These are phyloP conservation scores for Fusarium pininemorale DNA, from an alignment of 2,329 filamentous ascomycete species.

Conservation along the genomic window DNA sequence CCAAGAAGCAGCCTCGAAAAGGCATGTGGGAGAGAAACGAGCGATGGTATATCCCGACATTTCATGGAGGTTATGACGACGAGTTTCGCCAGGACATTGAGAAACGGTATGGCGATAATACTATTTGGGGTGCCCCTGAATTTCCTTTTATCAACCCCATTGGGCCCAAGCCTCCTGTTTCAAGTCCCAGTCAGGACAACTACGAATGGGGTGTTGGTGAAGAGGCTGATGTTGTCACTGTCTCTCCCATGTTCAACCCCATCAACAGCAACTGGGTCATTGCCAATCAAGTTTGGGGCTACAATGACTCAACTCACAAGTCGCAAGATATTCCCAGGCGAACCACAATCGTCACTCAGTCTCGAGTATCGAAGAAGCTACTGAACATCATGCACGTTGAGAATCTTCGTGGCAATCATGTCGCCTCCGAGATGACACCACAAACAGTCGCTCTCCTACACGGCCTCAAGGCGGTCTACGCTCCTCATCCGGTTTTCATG, in stretches of 20 bases:
- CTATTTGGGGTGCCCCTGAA: constrained; percentile 73
- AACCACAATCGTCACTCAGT: constrained; percentile 81
- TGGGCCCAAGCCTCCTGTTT: constrained; percentile 70
- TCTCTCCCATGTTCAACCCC: constrained; percentile 83
- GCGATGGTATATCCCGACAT: constrained; percentile 75
- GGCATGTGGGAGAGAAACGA: constrained; percentile 79
- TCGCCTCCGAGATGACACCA: constrained; percentile 83
- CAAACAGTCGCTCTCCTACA: constrained; percentile 78
- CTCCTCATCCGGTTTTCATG: constrained; percentile 81
- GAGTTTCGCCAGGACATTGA: constrained; percentile 74
- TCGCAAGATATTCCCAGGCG: constrained; percentile 72
- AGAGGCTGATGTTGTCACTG: constrained; percentile 77
- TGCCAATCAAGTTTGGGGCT: constrained; percentile 73
- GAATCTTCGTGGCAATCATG: constrained; percentile 76
- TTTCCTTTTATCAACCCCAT: constrained; percentile 69
- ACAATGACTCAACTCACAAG: constrained; percentile 59
- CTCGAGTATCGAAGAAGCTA: constrained; percentile 75
- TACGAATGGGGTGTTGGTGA: constrained; percentile 82
- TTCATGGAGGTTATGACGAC: constrained; percentile 73
- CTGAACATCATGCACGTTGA: constrained; percentile 82
- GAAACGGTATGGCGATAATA: constrained; percentile 57
- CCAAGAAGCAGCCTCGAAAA: constrained; percentile 73
- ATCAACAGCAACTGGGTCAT: constrained; percentile 78
- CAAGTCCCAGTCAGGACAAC: constrained; percentile 68
- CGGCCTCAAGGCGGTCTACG: constrained; percentile 80